Base-by-base conservation (phyloP, 2,329 filamentous ascomycete species). In the Epichloe typhina region DNA sequence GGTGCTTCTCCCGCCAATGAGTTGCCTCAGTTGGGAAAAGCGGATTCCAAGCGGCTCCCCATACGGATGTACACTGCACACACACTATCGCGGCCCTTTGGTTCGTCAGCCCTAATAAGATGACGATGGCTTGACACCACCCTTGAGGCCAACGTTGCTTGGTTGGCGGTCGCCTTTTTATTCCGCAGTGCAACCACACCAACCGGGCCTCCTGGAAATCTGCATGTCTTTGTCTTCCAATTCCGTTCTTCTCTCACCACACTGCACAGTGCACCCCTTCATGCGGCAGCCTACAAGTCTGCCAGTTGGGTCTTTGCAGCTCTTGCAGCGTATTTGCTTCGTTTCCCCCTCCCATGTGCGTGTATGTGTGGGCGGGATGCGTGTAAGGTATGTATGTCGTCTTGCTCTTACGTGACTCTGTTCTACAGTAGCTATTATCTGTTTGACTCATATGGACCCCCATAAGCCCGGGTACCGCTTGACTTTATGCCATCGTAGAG, bases 101-200 rank as follows among this genome's bases (percentile, higher is more conserved):
- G 49, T 48, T 53, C 46, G 52, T 53, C 52, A 49, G 49, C 49
- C 52, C 49, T 51, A 53, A 49, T 51, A 53, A 49, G 35, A 46
- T 46, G 49, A 49, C 45, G n/a, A 35, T n/a, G n/a, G 8, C 37
- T 12, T 5, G 15, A 33, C 15, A 21, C 36, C 40, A 33, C 37
- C 36, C 40, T 23, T 38, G 50, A 48, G 47, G 39, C 51, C 47
- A 53, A 45, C 41, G 40, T 23, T 38, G 37, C 11, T 31, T 42
- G 49, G 23, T 8, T 26, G 23, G 23, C 23, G 7, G 21, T 41
- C 26, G 9, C 37, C n/a, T 31, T 40, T 40, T 31, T 31, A 11
- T 31, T 31, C 8, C 31, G 31, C 31, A 31, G 31, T 31, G 31
- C 31, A 11, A 9, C 31, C 37, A 13, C 37, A 38, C n/a, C 12